Evolutionary conservation across 2,329 filamentous ascomycete species (phyloP), one percentile per base, ranked within the genome.

Genomic region (Magnaporthiopsis rhizophila): DNA sequence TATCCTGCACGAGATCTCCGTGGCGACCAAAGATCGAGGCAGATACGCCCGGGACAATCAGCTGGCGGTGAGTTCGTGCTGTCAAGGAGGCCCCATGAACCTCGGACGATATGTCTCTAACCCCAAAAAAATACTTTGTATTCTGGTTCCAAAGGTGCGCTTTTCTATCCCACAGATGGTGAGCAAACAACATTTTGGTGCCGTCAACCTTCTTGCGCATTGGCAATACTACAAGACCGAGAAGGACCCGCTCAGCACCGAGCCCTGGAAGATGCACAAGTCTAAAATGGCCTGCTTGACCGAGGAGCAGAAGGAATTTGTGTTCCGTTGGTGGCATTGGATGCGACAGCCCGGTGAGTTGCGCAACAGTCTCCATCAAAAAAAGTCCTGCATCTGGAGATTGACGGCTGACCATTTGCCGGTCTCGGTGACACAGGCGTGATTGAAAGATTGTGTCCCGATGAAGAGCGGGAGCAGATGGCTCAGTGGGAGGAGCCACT

Each of bases 211-310:
- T 34, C 76, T 84, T 1, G 71, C 73, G 13, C 74, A 82, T 63
- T 84, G 82, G 82, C 79, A 81, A 61, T 83, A 83, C 67, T 83
- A 78, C 70, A 79, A 78, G 64, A 75, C 74, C 38, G 65, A 69
- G 8, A 65, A 70, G 38, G 67, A 73, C 26, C 73, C 69, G 62
- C 64, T 67, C 57, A 66, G 70, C 8, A 65, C 70, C 30, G 69
- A 74, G 24, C 71, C 69, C 62, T 68, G 72, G 12, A 67, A 71
- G 32, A 68, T 69, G 3, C 66, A 67, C 59, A 69, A 70, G 58
- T 69, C 71, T 11, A 68, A 71, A 2, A 69, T 78, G 65, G 69
- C 66, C n/a, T 62, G 65, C 1, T 69, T 81, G 30, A 66, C 68
- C 0, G 62, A 70, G 0, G 67, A 74, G 3, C 73, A 83, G 64